Evolutionary conservation across 2,329 filamentous ascomycete genomes (phyloP).

Genomic region (Fusarium verrucosum): DNA sequence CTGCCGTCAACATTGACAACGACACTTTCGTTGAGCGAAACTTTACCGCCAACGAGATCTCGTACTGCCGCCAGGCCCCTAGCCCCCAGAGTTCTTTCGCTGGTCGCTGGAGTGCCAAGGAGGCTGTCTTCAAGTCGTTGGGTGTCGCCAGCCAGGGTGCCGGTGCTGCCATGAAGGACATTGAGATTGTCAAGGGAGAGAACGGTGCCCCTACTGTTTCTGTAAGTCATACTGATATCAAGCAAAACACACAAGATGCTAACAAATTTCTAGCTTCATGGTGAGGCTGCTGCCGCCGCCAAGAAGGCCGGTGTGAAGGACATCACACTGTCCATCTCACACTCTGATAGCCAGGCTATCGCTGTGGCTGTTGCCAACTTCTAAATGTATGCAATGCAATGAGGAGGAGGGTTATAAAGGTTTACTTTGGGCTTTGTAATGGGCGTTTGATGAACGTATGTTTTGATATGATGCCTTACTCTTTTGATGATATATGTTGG

Average conservation of each 20-base stretch:
- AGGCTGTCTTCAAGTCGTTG: slow-evolving; percentile 97
- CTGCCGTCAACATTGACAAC: slow-evolving; percentile 89
- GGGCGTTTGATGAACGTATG: slow-evolving; percentile 43
- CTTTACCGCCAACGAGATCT: slow-evolving; percentile 85
- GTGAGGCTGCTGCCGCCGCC: slow-evolving; percentile 84
- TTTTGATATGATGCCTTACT: slow-evolving; percentile 40
- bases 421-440: slow-evolving; percentile 34
- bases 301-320: slow-evolving; percentile 86
- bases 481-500: slow-evolving; percentile 35
- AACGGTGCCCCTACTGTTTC: slow-evolving; percentile 84
- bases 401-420: slow-evolving; percentile 27
- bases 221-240: slow-evolving; percentile 65
- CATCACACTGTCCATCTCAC: slow-evolving; percentile 93
- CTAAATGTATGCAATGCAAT: slow-evolving; percentile 52
- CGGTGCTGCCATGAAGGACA: slow-evolving; percentile 90
- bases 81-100: slow-evolving; percentile 91
- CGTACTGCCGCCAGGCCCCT: slow-evolving; percentile 83
- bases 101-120: slow-evolving; percentile 96
- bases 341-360: slow-evolving; percentile 92
- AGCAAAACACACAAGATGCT: slow-evolving; percentile 42
- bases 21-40: slow-evolving; percentile 95
- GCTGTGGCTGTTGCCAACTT: slow-evolving; percentile 90
- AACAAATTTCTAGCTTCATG: slow-evolving; percentile 74
- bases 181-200: slow-evolving; percentile 86
- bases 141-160: slow-evolving; percentile 87